Conservation (phyloP, 2,329 filamentous ascomycete species). For the Microthyrium microscopicum region DNA sequence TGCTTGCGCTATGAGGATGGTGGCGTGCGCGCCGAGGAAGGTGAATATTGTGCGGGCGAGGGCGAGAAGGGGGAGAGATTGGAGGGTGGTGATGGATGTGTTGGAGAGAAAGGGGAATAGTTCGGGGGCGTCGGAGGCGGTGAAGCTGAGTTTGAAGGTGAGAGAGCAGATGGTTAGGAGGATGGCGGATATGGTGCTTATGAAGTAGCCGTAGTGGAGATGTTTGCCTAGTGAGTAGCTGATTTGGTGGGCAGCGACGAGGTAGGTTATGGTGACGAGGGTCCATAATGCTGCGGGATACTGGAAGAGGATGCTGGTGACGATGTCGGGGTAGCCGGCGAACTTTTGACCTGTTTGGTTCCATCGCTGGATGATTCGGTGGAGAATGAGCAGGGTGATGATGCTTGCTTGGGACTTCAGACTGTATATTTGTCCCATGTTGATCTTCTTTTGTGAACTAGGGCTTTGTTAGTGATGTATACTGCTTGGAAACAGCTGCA, state of each 20-base stretch:
- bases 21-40: background rate
- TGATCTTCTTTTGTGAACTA: constrained; percentile 4
- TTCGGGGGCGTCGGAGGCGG: constrained; percentile 74
- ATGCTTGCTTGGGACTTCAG: background rate
- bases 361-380: constrained; percentile 62
- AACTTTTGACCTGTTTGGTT: constrained; percentile 97
- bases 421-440: background rate
- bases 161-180: constrained; percentile 27
- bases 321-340: constrained; percentile 77
- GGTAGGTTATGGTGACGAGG: constrained; percentile 53
- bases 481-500: background rate
- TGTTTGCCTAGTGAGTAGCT: constrained; percentile 13
- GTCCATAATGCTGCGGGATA: constrained; percentile 57
- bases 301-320: constrained; percentile 48
- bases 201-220: constrained; percentile 1
- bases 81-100: constrained; percentile 32
- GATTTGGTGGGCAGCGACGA: constrained; percentile 27
- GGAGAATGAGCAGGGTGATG: constrained; percentile 36
- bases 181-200: constrained; percentile 5
- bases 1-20: too few species aligned
- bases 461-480: background rate
- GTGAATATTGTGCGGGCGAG: constrained; percentile 16
- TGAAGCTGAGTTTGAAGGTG: constrained; percentile 81
- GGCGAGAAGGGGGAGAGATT: constrained; percentile 17
- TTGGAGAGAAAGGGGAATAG: constrained; percentile 30